Conservation (phyloP, 345 rosid species). For the Lenwebbia sp. region DNA sequence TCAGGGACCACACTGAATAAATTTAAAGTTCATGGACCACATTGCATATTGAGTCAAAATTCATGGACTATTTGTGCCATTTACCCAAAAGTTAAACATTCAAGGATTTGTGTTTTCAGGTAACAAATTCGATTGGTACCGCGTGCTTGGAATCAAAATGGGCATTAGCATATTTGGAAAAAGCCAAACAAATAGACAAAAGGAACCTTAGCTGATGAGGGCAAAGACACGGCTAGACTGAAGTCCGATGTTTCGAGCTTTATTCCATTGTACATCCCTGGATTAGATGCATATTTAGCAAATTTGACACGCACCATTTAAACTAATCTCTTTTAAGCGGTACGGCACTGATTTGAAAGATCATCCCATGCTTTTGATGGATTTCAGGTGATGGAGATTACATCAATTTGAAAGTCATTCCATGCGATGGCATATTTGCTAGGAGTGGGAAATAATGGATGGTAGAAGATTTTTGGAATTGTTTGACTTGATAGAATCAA, state of each 20-base stretch:
- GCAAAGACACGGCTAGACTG: neutral
- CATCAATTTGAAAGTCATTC: neutral
- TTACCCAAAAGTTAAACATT: no score
- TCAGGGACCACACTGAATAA: no score
- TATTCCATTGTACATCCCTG: neutral
- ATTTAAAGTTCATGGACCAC: no score
- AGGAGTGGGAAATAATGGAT: neutral
- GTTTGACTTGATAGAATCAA: slow-evolving; percentile 15
- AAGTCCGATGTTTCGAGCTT: neutral
- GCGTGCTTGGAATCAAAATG: neutral
- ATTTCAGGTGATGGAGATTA: neutral
- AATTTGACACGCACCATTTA: neutral
- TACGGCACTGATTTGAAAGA: neutral
- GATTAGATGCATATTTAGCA: neutral
- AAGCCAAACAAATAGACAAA: neutral
- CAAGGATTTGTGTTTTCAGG: neutral
- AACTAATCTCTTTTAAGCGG: neutral
- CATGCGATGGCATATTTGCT: neutral
- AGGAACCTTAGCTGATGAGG: neutral
- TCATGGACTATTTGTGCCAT: no score
- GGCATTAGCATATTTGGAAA: neutral
- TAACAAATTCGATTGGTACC: neutral
- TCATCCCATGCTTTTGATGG: neutral
- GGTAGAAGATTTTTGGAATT: neutral
- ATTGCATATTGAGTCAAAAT: no score